Evolutionary conservation across 2,329 filamentous ascomycete species (phyloP), one percentile per base, ranked within the genome.

Genomic region (Harringtonia lauricola): DNA sequence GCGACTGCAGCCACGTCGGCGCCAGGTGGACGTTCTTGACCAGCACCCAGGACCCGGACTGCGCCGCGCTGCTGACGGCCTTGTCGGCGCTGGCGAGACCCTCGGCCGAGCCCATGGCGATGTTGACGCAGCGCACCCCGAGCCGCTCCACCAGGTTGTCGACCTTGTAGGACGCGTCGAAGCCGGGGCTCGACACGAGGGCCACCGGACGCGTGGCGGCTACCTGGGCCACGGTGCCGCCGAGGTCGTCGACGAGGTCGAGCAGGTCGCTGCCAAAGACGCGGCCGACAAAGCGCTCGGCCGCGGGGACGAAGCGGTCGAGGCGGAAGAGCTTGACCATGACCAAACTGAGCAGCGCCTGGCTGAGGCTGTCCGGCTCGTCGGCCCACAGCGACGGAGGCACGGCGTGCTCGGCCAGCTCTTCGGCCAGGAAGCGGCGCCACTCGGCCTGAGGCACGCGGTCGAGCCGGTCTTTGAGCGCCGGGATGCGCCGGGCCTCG

Each of bases 11-110:
- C 94, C 94, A 98, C 13, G 87, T 86, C 2, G 92, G 88, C 26
- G 90, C 88, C 49, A 98, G 74, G 63, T 98, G 92, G 18, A 98
- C 92, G 68, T 98, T 98, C 77, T 98, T 98, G 73, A 98, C 81
- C 48, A 98, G 74, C 10, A 98, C 94, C 92, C 92, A 98, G 22
- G 81, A 87, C 52, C 92, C 92, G 15, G 82, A 84, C 45, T 94
- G 86, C 6, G 92, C 90, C 10, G 92, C 92, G 55, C 88, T 87
- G 64, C 79, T 85, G 57, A 98, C 88, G 26, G 94, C 92, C 64
- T 95, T 95, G 70, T 98, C 92, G 17, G 92, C 92, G 49, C 81
- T 92, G 46, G 89, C 81, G 17, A 94, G 71, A 59, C 88, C 86
- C 70, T 98, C 92, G 57, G 94, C 94, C 37, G 92, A 96, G 57